Percentiles rank a stretch among this genome's conserved stretches.
These are phyloP conservation scores for Aegilops longissima DNA, from an alignment of 176 grass and related monocot species.

Conservation along the genomic window DNA sequence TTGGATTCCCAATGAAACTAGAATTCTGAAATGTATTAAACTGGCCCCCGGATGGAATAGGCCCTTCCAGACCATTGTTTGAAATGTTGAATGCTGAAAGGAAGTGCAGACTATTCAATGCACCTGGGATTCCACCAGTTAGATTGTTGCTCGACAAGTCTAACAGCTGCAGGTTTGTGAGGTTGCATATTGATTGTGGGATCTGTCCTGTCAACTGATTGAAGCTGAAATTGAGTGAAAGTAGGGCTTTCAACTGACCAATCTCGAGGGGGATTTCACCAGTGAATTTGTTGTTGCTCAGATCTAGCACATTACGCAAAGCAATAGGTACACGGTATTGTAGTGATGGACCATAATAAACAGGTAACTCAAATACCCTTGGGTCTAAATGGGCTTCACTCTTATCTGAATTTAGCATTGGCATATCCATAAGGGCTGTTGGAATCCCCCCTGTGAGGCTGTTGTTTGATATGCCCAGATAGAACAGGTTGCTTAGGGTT, in stretches of 20 bases:
- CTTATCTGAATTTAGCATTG: neutral
- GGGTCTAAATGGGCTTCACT: neutral
- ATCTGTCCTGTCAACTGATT: slow-evolving; percentile 21
- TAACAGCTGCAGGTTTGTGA: slow-evolving; percentile 19
- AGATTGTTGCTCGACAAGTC: slow-evolving; percentile 9
- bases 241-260: slow-evolving; percentile 1
- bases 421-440: neutral
- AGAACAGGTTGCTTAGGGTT: neutral
- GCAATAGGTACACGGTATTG: neutral
- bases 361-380: neutral
- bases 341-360: neutral
- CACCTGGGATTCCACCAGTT: neutral
- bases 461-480: slow-evolving; percentile 30
- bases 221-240: neutral
- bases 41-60: slow-evolving; percentile 19
- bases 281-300: neutral
- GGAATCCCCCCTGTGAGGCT: slow-evolving; percentile 16
- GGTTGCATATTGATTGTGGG: neutral
- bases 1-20: slow-evolving; percentile 25
- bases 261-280: neutral
- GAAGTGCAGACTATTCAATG: neutral
- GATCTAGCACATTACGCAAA: neutral
- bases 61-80: slow-evolving; percentile 32
- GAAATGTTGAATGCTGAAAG: slow-evolving; percentile 24
- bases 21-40: slow-evolving; percentile 8